Conservation (phyloP, 805 yeast genomes). For the Kodamaea neixiangensis region DNA sequence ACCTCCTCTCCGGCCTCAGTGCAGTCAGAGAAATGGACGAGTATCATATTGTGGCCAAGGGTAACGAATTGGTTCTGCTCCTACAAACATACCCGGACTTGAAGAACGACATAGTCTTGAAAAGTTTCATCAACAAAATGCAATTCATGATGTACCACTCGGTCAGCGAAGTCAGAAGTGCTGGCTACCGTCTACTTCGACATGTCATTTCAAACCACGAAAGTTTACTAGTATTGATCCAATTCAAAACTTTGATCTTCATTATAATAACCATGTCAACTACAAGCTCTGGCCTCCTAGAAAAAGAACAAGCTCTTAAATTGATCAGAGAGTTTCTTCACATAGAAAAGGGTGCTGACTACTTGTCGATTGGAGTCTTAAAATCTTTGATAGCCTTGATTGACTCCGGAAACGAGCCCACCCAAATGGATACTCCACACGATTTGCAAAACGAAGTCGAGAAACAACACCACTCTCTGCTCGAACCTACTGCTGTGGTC, state of each 20-base stretch:
- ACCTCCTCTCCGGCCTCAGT: conserved; percentile 58
- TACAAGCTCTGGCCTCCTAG: conserved; percentile 53
- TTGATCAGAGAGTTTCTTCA: conserved; percentile 63
- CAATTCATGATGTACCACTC: conserved; percentile 60
- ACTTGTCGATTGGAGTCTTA: conserved; percentile 61
- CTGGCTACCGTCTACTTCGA: conserved; percentile 76
- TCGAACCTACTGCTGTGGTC: conserved; percentile 9
- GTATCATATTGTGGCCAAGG: conserved; percentile 52
- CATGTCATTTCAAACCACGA: conserved; percentile 57
- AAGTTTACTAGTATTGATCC: conserved; percentile 55
- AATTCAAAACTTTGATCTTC: conserved; percentile 60
- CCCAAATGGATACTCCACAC: conserved; percentile 3
- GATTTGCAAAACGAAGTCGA: background rate
- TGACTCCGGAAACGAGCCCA: conserved; percentile 12
- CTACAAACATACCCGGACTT: conserved; percentile 59
- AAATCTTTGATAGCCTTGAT: conserved; percentile 53
- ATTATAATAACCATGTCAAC: conserved; percentile 65
- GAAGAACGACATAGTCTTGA: conserved; percentile 62
- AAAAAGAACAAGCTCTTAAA: conserved; percentile 77
- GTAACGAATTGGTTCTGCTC: conserved; percentile 65
- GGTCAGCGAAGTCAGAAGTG: conserved; percentile 63
- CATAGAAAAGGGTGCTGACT: conserved; percentile 50
- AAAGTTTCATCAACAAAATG: conserved; percentile 57
- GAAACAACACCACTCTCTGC: background rate
- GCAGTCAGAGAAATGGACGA: conserved; percentile 50